A percentile compares a stretch with the other conserved stretches of the same genome.
These are phyloP conservation scores for Pleurotus pulmonarius DNA, from an alignment of 768 basidiomycete genomes.

Conservation along the genomic window DNA sequence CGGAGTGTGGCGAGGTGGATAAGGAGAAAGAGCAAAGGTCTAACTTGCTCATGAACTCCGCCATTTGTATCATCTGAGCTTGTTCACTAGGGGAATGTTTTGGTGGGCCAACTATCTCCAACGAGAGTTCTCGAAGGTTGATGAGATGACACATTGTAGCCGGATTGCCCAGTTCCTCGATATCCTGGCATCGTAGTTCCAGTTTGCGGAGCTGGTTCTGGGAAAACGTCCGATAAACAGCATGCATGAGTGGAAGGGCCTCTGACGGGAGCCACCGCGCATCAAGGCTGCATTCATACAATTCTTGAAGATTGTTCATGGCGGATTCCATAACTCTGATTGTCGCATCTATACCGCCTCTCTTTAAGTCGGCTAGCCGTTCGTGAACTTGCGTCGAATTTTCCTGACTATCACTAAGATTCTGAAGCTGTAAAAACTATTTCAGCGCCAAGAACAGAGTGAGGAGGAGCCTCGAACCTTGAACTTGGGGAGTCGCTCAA, in stretches of 20 bases:
- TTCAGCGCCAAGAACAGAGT: background rate
- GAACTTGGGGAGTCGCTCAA: background rate
- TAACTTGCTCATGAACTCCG: too few species aligned
- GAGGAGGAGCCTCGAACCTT: conserved; percentile 4
- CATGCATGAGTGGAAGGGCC: background rate
- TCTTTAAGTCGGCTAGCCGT: too few species aligned
- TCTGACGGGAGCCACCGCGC: background rate
- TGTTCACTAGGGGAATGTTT: too few species aligned
- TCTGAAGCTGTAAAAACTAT: background rate
- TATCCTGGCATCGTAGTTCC: too few species aligned
- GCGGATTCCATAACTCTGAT: background rate
- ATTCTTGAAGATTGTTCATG: background rate
- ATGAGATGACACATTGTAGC: background rate
- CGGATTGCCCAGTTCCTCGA: conserved; percentile 1
- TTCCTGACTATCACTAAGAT: too few species aligned
- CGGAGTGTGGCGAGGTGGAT: conserved; percentile 24
- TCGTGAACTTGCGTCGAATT: too few species aligned
- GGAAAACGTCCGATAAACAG: background rate
- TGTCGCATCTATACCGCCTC: too few species aligned
- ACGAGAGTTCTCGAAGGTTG: background rate
- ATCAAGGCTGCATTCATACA: background rate
- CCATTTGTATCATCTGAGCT: too few species aligned
- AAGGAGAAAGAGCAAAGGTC: conserved; percentile 26
- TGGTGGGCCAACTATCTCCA: conserved; percentile 13
- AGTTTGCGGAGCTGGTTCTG: background rate